Base-by-base conservation (phyloP, 345 rosid genomes). In the Fremontodendron californicum region DNA sequence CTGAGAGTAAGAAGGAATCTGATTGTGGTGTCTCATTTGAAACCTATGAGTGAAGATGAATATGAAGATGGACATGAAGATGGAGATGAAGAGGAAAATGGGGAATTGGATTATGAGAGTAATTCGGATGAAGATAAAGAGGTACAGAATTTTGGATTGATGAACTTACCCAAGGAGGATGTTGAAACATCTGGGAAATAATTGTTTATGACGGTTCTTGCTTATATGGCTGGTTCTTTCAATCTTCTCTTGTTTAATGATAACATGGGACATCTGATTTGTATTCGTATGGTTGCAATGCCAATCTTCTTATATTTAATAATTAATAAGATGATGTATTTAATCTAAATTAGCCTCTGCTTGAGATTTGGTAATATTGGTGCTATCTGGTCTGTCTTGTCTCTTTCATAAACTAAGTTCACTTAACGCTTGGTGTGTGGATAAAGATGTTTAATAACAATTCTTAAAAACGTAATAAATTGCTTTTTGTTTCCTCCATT, bases 61-160 rank as follows among this genome's bases (percentile, higher is more conserved):
- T 45, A 19, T 43, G 55, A 33, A 48, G 68, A 67, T 74, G 75
- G 46, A 39, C 6, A 33, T 54, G 39, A 21, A 58, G 35, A 58
- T 27, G 18, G 29, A 37, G 42, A 65, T 61, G 70, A 70, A n/a
- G 23, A 23, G 43, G 57, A 29, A 4, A 16, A 61, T 13, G 21
- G 40, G 35, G 40, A 62, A 31, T 31, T 16, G 33, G 71, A 68
- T 75, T 33, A 29, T 64, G 68, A 31, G 58, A 33, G 23, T 43
- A 31, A 33, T 35, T 18, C 27, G 1, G 51, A 21, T 52, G 48
- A 57, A 74, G 72, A 83, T 77, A n/a, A 77, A 78, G 79, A 25
- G 25, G 23, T 55, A 0, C 8, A 11, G 19, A 60, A 60, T 60
- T 60, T 60, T 27, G 64, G 64, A 29, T 29, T 5, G 18, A 55